These are phyloP conservation scores for Trifolium subterraneum DNA, from an alignment of 306 rosid species.

Conservation along the genomic window DNA sequence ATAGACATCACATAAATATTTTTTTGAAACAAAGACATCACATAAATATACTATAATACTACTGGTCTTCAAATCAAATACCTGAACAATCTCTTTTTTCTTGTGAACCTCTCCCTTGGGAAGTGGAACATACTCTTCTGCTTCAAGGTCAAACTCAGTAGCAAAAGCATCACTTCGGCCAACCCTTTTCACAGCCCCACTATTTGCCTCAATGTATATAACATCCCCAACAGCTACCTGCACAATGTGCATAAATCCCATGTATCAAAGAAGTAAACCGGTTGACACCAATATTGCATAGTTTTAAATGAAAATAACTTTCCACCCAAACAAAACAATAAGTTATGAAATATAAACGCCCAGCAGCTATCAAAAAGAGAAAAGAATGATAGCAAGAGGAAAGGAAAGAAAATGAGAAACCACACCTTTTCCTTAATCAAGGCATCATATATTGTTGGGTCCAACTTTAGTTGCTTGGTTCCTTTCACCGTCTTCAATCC, in stretches of 20 bases:
- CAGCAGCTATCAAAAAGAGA: background rate
- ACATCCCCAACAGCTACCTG: conserved; percentile 98
- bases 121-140: conserved; percentile 98
- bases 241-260: conserved; percentile 29
- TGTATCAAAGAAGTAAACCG: conserved; percentile 16
- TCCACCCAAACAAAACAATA: background rate
- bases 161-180: conserved; percentile 99
- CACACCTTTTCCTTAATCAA: conserved; percentile 89
- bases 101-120: conserved; percentile 99
- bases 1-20: conserved; percentile 17
- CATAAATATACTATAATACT: conserved; percentile 23
- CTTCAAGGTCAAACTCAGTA: conserved; percentile 96
- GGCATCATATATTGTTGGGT: conserved; percentile 96
- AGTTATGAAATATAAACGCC: background rate
- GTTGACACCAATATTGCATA: conserved; percentile 17
- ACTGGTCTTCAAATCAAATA: conserved; percentile 46
- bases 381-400: background rate
- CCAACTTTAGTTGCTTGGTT: conserved; percentile 94
- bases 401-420: conserved; percentile 26
- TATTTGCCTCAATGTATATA: conserved; percentile 90
- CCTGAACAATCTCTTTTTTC: conserved; percentile 97
- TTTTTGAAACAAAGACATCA: too few species aligned
- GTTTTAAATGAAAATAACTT: conserved; percentile 18
- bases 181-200: conserved; percentile 97
- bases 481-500: conserved; percentile 97